These are phyloP conservation scores for Rubia peregrina DNA, from an alignment of 305 asterid species.

Conservation along the genomic window DNA sequence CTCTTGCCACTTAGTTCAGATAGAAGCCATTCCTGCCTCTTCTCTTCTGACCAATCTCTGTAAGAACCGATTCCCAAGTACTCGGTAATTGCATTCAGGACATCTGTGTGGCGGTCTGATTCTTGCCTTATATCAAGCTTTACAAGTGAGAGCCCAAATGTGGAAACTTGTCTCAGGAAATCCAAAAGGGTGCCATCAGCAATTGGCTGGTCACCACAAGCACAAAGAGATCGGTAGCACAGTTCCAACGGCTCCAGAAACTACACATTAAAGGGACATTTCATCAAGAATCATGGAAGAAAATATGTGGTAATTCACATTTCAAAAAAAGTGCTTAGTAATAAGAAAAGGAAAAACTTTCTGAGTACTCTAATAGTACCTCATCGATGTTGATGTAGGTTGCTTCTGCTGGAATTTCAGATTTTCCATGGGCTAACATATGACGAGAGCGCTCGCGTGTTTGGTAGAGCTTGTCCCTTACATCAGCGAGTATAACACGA, in stretches of 20 bases:
- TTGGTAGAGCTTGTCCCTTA: conserved; percentile 79
- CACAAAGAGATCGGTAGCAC: conserved; percentile 47
- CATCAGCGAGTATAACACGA: conserved; percentile 87
- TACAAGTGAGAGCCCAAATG: conserved; percentile 48
- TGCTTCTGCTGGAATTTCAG: conserved; percentile 84
- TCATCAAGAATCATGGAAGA: neutral
- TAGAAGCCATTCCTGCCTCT: conserved; percentile 48
- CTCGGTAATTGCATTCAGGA: conserved; percentile 39
- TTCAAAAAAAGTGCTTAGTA: too few relatives aligned
- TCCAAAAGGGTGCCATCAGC: conserved; percentile 53
- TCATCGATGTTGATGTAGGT: conserved; percentile 67
- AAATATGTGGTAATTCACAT: neutral
- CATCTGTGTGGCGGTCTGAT: conserved; percentile 49
- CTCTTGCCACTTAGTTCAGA: conserved; percentile 46
- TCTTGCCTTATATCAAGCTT: conserved; percentile 48
- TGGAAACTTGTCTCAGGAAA: conserved; percentile 53
- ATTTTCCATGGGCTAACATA: conserved; percentile 63
- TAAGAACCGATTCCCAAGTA: conserved; percentile 47
- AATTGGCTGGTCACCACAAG: conserved; percentile 42
- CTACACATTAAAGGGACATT: conserved; percentile 21
- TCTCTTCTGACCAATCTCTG: conserved; percentile 48
- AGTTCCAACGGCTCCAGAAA: conserved; percentile 52
- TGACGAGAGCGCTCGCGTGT: conserved; percentile 96
- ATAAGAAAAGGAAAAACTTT: neutral
- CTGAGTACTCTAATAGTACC: conserved; percentile 11